Evolutionary conservation across 2,329 filamentous ascomycete genomes (phyloP), one percentile per base, ranked within the genome.

Genomic region (Davidsoniella eucalypti): DNA sequence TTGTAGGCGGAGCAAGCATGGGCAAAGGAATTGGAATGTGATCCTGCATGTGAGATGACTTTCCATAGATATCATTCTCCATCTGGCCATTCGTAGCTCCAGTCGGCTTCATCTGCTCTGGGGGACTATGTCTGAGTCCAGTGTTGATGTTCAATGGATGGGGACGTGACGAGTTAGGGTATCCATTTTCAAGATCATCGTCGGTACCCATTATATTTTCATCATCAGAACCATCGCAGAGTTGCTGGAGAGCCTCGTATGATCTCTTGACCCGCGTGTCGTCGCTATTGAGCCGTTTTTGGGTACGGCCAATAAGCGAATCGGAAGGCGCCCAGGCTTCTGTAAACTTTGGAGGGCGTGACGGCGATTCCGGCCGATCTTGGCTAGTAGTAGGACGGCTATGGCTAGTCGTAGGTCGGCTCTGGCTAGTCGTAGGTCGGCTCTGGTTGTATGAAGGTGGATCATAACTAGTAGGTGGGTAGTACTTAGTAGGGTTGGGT

Each of bases 271-370:
- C 58, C 46, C 59, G 60, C 48, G 62, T 61, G 51, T 63, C 60
- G 4, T 64, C 63, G 54, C 65, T 64, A 55, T 69, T 68, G 5
- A 50, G 29, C n/a, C 70, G 68, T 56, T 75, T 66, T 54, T 75
- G 70, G 2, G 73, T 76, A 56, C 72, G 69, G 47, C 65, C 68
- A 58, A 74, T 67, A 40, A 75, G 67, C 2, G 72, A 73, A 38
- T 76, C 72, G 1, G 71, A 69, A 2, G 73, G 64, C 54, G 68
- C 68, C 73, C 73, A 77, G 0, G 71, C 66, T 57, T 76, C 73
- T 4, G 68, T 75, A 56, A 75, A 75, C 55, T 64, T 69, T 40
- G 66, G 64, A 1, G 63, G 55, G 29, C 70, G 69, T 64, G 65
- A 42, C 62, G 53, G 44, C 44, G 38, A 44, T 12, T 33, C 18